Evolutionary conservation across 768 basidiomycete species (phyloP), one percentile per base, ranked within the genome.

Genomic region (Rhodotorula toruloides): DNA sequence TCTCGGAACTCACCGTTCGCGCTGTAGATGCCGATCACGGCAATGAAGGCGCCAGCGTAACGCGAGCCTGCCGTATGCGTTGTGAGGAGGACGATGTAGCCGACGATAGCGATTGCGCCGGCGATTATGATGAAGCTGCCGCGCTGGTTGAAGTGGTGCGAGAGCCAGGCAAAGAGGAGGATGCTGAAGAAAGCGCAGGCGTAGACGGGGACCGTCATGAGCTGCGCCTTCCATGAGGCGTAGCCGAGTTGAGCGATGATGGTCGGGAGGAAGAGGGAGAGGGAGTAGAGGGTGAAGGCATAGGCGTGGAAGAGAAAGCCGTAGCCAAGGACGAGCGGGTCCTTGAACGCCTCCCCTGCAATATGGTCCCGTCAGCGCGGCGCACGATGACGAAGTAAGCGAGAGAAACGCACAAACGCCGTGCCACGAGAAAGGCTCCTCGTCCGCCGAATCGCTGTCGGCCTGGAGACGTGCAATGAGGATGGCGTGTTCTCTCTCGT

Each of bases 201-300:
- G 48, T 52, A 52, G 50, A 57, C 36, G 7, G 49, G 39, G 34
- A 61, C 43, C 0, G 44, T 43, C 31, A 68, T 47, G 39, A 68
- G 50, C 50, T 70, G 69, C 0, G 65, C 84, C 74, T 85, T 79
- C 85, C 85, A 85, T 7, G 42, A 29, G 0, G 53, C 53, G 52
- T 50, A 74, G 13, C 86, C 86, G 13, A 89, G 79, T 11, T 84
- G 83, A 29, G 83, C 72, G 56, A 90, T 83, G 76, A 90, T 88
- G 5, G 85, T 85, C 16, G 88, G 88, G 12, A 84, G 79, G 77
- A 90, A 89, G 70, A 87, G 84, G 54, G 60, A 70, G 71, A 83
- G 86, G 4, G 84, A 84, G 56, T 63, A 61, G 21, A 71, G 72
- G 19, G 59, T 49, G 17, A 70, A 55, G 7, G 85, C 82, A 70